Percentiles rank a stretch among this genome's conserved stretches.
These are phyloP conservation scores for Neofusicoccum ribis DNA, from an alignment of 2,329 filamentous ascomycete species.

Conservation along the genomic window DNA sequence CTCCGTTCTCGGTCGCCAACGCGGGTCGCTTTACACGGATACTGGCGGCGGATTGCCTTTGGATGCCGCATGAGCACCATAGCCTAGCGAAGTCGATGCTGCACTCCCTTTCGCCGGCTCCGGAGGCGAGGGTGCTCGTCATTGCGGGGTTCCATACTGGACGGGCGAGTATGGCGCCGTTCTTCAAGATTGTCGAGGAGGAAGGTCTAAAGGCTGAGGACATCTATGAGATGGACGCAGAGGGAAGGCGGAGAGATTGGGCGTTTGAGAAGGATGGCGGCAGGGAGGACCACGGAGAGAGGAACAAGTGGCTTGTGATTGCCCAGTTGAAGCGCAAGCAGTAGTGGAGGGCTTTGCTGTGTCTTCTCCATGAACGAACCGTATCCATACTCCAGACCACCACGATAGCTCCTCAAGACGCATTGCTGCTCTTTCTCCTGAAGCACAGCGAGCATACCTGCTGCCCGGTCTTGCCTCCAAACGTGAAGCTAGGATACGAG, in stretches of 20 bases:
- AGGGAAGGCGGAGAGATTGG: constrained; percentile 65
- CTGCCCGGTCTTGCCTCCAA: constrained; percentile 85
- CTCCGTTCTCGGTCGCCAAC: constrained; percentile 40
- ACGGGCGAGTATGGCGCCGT: constrained; percentile 62
- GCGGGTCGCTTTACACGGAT: constrained; percentile 59
- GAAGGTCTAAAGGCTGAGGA: constrained; percentile 59
- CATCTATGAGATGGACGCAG: constrained; percentile 69
- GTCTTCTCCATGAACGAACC: not conserved
- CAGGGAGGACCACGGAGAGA: constrained; percentile 59
- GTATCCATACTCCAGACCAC: not conserved
- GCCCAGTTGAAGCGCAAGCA: constrained; percentile 38
- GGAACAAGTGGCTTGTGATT: constrained; percentile 72
- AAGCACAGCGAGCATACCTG: constrained; percentile 89
- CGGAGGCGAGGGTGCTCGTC: constrained; percentile 59
- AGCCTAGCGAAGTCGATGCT: constrained; percentile 63
- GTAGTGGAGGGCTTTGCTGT: not conserved
- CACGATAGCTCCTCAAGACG: constrained; percentile 1
- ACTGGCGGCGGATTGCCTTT: constrained; percentile 71
- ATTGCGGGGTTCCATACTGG: constrained; percentile 74
- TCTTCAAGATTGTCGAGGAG: constrained; percentile 58
- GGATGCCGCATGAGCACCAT: constrained; percentile 73
- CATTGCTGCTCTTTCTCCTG: constrained; percentile 44
- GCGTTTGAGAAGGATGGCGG: constrained; percentile 55
- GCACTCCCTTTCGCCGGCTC: constrained; percentile 56
- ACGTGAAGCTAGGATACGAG: constrained; percentile 82